Base-by-base conservation (phyloP, 2,329 filamentous ascomycete species). In the Amesomyces nigricolor region DNA sequence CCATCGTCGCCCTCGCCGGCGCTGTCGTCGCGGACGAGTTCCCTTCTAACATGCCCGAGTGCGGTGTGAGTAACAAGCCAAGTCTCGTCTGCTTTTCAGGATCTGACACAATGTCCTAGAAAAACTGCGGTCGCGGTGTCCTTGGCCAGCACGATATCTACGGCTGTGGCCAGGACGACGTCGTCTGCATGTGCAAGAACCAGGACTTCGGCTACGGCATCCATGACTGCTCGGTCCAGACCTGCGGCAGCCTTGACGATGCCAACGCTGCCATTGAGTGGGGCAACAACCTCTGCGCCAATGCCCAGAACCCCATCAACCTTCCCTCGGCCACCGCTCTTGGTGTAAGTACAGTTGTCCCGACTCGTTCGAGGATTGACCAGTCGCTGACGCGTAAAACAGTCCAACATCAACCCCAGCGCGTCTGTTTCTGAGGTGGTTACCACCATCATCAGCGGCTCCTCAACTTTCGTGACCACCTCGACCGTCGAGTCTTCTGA, bases 121-220 rank as follows among this genome's bases (percentile, higher is more conserved):
- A 68, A 64, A 69, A 64, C 40, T 83, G 80, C 62, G 70, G 75
- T 60, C 67, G 64, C 64, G 78, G 78, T 71, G 81, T 83, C 78
- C 61, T 76, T n/a, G 63, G 52, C 55, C 72, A 77, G 70, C 72
- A 72, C 46, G 32, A 60, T 35, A 66, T 73, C 51, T 73, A 82
- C 37, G 73, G 73, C 57, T 83, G 80, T 70, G 46, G 40, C 3
- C 57, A 63, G 53, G 65, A 64, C 40, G 75, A 78, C 58, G 37
- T 71, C 42, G 62, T 63, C 47, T 80, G 78, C 67, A 71, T 80
- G 13, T 81, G 78, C 71, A 62, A 64, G 55, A 74, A 76, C 60
- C 40, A 59, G 44, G 63, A 78, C 70, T 80, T 78, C 67, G 62
- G 69, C 55, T 78, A 73, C 60, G 78, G 78, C 51, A 67, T 80